Conservation (phyloP, 495 filamentous ascomycete genomes). For the Tuber melanosporum region DNA sequence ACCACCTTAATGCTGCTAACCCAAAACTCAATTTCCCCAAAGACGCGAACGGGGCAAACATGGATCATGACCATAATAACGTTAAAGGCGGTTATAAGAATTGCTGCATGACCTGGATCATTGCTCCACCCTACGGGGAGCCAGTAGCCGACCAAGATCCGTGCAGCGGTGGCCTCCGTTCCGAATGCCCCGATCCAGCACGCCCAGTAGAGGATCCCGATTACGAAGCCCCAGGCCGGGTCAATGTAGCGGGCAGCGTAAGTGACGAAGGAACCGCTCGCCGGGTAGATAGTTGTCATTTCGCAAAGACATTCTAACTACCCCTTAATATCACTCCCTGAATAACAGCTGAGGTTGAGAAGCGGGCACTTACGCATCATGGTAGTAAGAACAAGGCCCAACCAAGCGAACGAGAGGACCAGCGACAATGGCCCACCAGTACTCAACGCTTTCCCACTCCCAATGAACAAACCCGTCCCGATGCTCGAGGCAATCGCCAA, state of each 20-base stretch:
- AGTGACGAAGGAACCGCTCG: slow-evolving; percentile 52
- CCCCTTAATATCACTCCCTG: slow-evolving; percentile 43
- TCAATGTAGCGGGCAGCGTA: slow-evolving; percentile 72
- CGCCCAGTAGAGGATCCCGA: slow-evolving; percentile 57
- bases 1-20: slow-evolving; percentile 51
- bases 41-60: slow-evolving; percentile 64
- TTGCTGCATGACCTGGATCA: slow-evolving; percentile 51
- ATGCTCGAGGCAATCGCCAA: slow-evolving; percentile 64
- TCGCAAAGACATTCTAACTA: slow-evolving; percentile 52
- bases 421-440: slow-evolving; percentile 47
- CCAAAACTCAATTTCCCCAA: slow-evolving; percentile 64
- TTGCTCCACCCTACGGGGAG: slow-evolving; percentile 32
- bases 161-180: slow-evolving; percentile 52
- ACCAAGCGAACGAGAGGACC: slow-evolving; percentile 51
- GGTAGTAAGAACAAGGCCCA: slow-evolving; percentile 48
- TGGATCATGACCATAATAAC: slow-evolving; percentile 54
- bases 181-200: slow-evolving; percentile 57
- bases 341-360: slow-evolving; percentile 41
- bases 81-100: slow-evolving; percentile 57
- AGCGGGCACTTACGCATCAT: slow-evolving; percentile 43
- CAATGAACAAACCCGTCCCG: slow-evolving; percentile 56
- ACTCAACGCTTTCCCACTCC: slow-evolving; percentile 48
- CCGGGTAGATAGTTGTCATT: slow-evolving; percentile 60
- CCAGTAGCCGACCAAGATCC: slow-evolving; percentile 56
- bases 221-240: slow-evolving; percentile 70